Percentiles rank a stretch among this genome's conserved stretches.
Conservation (phyloP, 768 basidiomycete genomes). For the Hebeloma cylindrosporum region DNA sequence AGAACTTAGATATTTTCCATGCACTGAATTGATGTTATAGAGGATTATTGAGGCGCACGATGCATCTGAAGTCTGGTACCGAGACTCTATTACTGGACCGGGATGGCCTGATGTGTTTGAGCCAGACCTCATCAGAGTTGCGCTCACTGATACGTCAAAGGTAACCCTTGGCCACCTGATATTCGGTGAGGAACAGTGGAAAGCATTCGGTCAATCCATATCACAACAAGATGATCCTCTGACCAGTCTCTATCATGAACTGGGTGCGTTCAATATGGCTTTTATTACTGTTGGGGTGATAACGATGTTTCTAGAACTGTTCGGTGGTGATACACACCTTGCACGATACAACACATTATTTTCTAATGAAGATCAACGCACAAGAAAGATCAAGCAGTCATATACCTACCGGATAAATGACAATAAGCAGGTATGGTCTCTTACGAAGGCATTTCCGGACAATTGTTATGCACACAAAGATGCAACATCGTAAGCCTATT, state of each 20-base stretch:
- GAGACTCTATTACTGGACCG: neutral
- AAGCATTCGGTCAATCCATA: neutral
- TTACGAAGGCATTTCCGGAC: conserved; percentile 2
- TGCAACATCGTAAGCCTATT: neutral
- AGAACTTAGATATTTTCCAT: no score
- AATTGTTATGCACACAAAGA: neutral
- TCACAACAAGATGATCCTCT: conserved; percentile 1
- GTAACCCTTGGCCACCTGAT: conserved; percentile 2
- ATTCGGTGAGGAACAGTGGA: conserved; percentile 4
- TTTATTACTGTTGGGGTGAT: no score
- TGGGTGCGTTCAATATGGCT: neutral
- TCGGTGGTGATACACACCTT: neutral
- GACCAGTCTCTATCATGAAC: neutral
- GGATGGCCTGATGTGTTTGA: conserved; percentile 1
- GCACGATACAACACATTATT: neutral
- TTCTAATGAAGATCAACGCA: neutral
- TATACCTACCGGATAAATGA: neutral
- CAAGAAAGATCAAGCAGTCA: neutral
- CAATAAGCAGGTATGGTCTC: conserved; percentile 4
- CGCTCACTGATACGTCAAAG: conserved; percentile 2
- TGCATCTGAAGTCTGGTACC: neutral
- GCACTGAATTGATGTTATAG: neutral
- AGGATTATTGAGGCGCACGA: neutral
- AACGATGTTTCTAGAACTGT: neutral
- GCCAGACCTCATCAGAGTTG: neutral